Evolutionary conservation across 345 rosid species (phyloP), one percentile per base, ranked within the genome.

Genomic region (Lenwebbia sp.): DNA sequence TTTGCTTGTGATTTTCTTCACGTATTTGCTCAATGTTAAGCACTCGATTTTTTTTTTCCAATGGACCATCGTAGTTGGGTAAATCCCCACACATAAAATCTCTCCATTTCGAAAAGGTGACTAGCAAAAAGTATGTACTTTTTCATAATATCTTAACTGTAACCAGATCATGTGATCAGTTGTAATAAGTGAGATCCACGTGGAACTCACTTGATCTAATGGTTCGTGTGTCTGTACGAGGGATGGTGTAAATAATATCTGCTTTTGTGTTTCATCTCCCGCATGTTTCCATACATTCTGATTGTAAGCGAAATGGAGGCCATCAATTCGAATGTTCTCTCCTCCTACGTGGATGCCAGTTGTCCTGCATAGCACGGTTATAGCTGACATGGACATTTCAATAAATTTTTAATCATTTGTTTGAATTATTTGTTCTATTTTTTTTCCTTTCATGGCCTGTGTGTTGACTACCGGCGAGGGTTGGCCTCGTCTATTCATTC

Each of bases 181-280:
- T 17, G 6, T 0, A 33, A 33, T 5, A 33, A 2, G 0, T 33
- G 13, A 10, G 41, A 19, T 5, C 3, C 26, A 19, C 2, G 7
- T 19, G 1, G 10, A 19, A 19, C 3, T 0, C 13, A 4, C 6
- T 1, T 33, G 13, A 33, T 70, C 5, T 2, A 5, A 7, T 1
- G 3, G 6, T 17, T 33, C 6, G 3, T 28, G 0, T 14, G 2
- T 15, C 2, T 14, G 6, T 0, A 62, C 0, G 1, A 62, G 5
- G 17, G 1, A 62, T 2, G 17, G 22, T 7, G 1, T 14, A 30
- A 2, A 30, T 1, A 62, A 0, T 14, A 14, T 3, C 1, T 14
- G 8, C 22, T 62, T 21, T 70, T 70, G 7, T 19, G 37, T 70
- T 33, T 17, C 44, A 30, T 30, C 33, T 11, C 15, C 2, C 5